These are phyloP conservation scores for Exobasidium cylindrosporum DNA, from an alignment of 1,284 basidiomycete species.

Conservation along the genomic window DNA sequence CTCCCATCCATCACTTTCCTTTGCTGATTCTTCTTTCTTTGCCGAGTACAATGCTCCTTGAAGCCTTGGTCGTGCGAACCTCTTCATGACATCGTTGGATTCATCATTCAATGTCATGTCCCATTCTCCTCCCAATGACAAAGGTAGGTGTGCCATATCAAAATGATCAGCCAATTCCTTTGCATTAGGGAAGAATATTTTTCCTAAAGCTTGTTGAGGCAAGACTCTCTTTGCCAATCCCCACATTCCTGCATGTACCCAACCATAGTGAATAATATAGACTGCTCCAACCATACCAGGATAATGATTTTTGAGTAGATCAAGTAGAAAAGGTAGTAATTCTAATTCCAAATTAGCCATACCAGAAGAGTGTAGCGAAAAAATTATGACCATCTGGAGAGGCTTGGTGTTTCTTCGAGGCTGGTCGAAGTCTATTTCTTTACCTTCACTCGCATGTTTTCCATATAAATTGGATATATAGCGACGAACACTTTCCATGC, in stretches of 20 bases:
- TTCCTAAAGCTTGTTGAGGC: constrained; percentile 67
- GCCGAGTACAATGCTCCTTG: not conserved
- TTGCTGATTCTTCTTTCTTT: not conserved
- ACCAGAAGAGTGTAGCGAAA: constrained; percentile 39
- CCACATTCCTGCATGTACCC: constrained; percentile 77
- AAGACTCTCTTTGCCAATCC: constrained; percentile 70
- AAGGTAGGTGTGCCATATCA: constrained; percentile 60
- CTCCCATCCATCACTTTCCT: constrained; percentile 1
- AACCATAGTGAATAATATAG: constrained; percentile 76
- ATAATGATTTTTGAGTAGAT: constrained; percentile 52
- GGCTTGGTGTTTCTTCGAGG: constrained; percentile 12
- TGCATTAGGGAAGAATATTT: constrained; percentile 70
- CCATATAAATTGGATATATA: constrained; percentile 37
- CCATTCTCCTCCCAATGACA: constrained; percentile 40
- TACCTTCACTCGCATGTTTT: constrained; percentile 5
- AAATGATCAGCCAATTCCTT: constrained; percentile 66
- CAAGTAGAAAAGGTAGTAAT: constrained; percentile 48
- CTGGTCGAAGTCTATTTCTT: not conserved
- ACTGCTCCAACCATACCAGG: constrained; percentile 59
- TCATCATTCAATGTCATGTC: constrained; percentile 28
- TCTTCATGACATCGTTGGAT: constrained; percentile 45
- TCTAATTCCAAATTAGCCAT: constrained; percentile 52
- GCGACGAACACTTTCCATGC: constrained; percentile 47
- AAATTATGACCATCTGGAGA: constrained; percentile 39
- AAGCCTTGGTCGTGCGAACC: constrained; percentile 23